Evolutionary conservation across 2,329 filamentous ascomycete genomes (phyloP), one percentile per base, ranked within the genome.

Genomic region (Alternaria sp.): DNA sequence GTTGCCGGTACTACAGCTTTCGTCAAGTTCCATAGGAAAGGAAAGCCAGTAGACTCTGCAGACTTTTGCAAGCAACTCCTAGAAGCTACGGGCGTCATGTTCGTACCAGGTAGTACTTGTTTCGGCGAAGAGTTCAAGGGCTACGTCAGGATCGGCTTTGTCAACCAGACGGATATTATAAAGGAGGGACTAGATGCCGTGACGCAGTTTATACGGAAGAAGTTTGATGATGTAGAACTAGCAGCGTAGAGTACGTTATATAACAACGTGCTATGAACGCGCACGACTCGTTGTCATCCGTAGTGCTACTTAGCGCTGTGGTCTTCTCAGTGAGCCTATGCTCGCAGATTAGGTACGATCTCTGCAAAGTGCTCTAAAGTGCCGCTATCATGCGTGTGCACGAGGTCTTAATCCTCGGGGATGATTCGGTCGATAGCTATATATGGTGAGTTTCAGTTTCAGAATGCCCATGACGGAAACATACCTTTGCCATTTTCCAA

Each of bases 1-100:
- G 85, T 85, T 5, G 91, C 90, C 1, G 92, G 92, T 0, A 96
- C 91, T 2, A 94, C 90, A 8, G 90, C 90, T 0, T 91, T 96
- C 69, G 79, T 96, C 56, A 86, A 85, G 67, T 92, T 96, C 64
- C 81, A 80, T 52, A 82, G 83, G 50, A 83, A 84, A 44, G 86
- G 84, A 0, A 81, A 83, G 71, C 83, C 86, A 2, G 83, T 96
- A 0, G 86, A 94, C 68, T 90, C 93, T 61, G 85, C 84, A n/a
- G 81, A 81, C 4, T 89, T 96, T 67, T 94, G 90, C 67, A 80
- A 86, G 66, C 84, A 87, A 70, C 76, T 96, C 34, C 78, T 91
- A 28, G 83, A 87, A 51, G 85, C 88, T 77, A 88, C 84, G 0
- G 90, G 90, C 17, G 89, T 93, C 5, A 82, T 95, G 81, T 82